These are phyloP conservation scores for Erigeron philadelphicus DNA, from an alignment of 140 eudicot species.

Conservation along the genomic window DNA sequence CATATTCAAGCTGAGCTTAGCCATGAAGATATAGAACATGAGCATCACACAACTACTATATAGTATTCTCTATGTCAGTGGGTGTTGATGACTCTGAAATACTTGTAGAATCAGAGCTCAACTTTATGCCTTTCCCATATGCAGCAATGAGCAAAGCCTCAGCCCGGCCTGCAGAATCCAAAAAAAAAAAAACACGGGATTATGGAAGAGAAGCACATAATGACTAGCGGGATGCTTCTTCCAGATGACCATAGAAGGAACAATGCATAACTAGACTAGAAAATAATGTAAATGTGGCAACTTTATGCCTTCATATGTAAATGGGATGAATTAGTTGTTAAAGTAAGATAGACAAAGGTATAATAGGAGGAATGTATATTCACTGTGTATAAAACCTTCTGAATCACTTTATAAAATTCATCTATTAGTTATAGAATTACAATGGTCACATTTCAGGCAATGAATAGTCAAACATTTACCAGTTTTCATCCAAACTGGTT, in stretches of 20 bases:
- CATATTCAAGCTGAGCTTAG: constrained; percentile 4
- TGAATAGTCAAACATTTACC: no score
- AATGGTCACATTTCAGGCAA: no score
- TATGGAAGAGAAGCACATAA: constrained; percentile 1
- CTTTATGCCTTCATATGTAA: neutral
- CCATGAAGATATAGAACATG: neutral
- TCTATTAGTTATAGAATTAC: no score
- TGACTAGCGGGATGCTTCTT: neutral
- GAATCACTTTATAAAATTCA: no score
- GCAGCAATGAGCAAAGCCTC: constrained; percentile 98
- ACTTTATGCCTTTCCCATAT: constrained; percentile 69
- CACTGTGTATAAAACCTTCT: no score
- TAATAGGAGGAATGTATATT: no score
- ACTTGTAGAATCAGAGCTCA: constrained; percentile 22
- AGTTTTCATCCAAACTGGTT: no score
- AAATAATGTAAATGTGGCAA: no score
- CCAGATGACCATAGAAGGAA: neutral
- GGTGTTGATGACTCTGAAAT: constrained; percentile 13
- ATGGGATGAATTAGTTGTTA: neutral
- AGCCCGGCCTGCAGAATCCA: constrained; percentile 68
- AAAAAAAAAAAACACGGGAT: constrained; percentile 9
- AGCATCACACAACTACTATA: constrained; percentile 16
- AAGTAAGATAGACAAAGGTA: no score
- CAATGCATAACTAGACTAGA: no score
- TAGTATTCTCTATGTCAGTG: neutral